Evolutionary conservation across 306 rosid species (phyloP).

Genomic region (Citrullus mucosospermus): DNA sequence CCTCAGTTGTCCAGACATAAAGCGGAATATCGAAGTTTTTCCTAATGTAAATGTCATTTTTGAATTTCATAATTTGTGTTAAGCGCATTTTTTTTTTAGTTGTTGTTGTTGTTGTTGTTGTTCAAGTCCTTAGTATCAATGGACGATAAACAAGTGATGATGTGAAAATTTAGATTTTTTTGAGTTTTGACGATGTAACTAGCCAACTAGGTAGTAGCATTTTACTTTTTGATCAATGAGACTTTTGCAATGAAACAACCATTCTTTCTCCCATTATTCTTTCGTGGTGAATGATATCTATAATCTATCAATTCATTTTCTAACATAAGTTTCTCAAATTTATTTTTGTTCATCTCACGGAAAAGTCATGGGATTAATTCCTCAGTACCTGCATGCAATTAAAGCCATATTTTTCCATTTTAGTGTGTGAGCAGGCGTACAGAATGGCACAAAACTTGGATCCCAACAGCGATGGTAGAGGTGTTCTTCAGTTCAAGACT

Average conservation of each 20-base stretch:
- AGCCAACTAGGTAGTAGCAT: background rate
- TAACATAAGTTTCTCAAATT: background rate
- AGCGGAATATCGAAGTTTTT: background rate
- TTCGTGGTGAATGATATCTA: background rate
- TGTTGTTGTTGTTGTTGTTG: too few relatives aligned
- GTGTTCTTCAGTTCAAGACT: conserved; percentile 91
- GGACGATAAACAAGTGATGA: background rate
- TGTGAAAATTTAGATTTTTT: background rate
- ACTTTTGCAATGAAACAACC: background rate
- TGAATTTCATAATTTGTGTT: background rate
- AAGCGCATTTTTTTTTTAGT: too few relatives aligned
- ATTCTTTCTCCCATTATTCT: background rate
- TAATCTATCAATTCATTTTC: background rate
- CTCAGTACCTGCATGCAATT: background rate
- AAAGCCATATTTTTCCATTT: conserved; percentile 17
- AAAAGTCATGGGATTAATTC: background rate
- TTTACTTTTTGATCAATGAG: background rate
- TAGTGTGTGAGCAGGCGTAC: conserved; percentile 98
- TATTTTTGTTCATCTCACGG: background rate
- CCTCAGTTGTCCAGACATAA: background rate
- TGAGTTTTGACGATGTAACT: background rate
- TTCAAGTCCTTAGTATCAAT: background rate
- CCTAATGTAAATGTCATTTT: background rate
- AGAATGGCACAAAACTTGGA: conserved; percentile 86
- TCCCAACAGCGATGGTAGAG: conserved; percentile 78